Conservation (phyloP, 1,284 basidiomycete species). For the Lentinula novae-zelandiae region DNA sequence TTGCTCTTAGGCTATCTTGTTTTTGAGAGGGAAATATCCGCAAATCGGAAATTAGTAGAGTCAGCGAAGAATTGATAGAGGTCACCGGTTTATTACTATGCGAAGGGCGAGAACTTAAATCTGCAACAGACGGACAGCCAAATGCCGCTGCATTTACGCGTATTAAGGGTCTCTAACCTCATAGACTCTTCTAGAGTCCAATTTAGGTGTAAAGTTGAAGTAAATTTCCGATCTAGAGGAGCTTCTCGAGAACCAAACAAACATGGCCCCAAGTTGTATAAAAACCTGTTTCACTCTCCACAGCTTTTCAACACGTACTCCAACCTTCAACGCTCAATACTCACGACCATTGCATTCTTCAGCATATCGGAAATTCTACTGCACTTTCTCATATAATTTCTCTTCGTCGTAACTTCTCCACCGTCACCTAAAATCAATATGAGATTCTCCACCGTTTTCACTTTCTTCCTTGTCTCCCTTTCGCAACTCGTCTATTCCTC, state of each 20-base stretch:
- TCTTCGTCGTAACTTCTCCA: not conserved
- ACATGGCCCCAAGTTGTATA: not conserved
- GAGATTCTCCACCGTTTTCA: not conserved
- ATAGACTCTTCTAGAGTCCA: not conserved
- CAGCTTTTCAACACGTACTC: not conserved
- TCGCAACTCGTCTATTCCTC: constrained; percentile 2
- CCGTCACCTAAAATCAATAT: not conserved
- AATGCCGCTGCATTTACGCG: not conserved
- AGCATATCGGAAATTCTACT: too few species aligned
- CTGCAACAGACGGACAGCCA: not conserved
- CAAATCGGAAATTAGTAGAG: too few species aligned
- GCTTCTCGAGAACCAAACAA: constrained; percentile 6
- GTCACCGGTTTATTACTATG: not conserved
- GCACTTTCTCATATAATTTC: not conserved
- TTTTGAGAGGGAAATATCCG: too few species aligned
- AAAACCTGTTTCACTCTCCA: not conserved
- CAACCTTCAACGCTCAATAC: not conserved
- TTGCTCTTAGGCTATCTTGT: too few species aligned
- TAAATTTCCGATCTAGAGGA: not conserved
- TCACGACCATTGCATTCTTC: not conserved
- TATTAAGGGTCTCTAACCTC: not conserved
- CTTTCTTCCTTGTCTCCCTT: not conserved
- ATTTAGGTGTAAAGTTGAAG: not conserved
- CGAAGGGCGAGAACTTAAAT: not conserved
- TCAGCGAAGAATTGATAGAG: not conserved